phyloP scores from a whole-genome alignment of 306 rosid genomes.

The Pyrus betulifolia region DNA sequence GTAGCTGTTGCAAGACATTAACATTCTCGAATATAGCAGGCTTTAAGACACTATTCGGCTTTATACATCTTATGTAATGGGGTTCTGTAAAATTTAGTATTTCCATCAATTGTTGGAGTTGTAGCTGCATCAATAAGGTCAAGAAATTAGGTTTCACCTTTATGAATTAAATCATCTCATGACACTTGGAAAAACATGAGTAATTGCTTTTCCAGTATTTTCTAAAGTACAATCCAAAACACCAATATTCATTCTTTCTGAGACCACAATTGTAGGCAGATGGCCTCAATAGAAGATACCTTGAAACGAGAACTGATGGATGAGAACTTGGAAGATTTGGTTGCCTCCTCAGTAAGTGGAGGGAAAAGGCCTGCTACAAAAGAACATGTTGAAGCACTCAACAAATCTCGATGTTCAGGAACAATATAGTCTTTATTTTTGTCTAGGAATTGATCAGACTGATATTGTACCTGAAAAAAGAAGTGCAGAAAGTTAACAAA shows the following conservation, averaged over 20 bases:
- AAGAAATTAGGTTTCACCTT: constrained; percentile 23
- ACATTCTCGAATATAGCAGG: constrained; percentile 66
- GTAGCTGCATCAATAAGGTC: constrained; percentile 57
- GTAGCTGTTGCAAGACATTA: constrained; percentile 70
- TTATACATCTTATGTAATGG: constrained; percentile 91
- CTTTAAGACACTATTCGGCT: constrained; percentile 59
- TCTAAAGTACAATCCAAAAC: background rate
- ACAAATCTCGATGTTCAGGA: constrained; percentile 88
- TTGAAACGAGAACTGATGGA: constrained; percentile 89
- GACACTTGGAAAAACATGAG: background rate
- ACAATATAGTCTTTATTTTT: constrained; percentile 95
- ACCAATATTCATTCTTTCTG: background rate
- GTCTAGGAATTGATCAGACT: constrained; percentile 79
- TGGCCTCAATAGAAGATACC: constrained; percentile 36
- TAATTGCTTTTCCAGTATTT: constrained; percentile 6
- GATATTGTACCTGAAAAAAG: constrained; percentile 78
- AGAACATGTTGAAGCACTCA: constrained; percentile 72
- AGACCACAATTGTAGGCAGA: background rate
- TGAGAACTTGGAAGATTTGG: constrained; percentile 81
- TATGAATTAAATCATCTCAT: constrained; percentile 3
- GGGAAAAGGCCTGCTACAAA: constrained; percentile 80
- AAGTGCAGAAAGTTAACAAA: constrained; percentile 12
- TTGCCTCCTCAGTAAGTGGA: constrained; percentile 66
- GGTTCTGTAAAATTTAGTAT: constrained; percentile 66
- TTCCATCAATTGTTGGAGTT: constrained; percentile 93